Conservation (phyloP, 805 yeast genomes). For the Candida manassasensis region DNA sequence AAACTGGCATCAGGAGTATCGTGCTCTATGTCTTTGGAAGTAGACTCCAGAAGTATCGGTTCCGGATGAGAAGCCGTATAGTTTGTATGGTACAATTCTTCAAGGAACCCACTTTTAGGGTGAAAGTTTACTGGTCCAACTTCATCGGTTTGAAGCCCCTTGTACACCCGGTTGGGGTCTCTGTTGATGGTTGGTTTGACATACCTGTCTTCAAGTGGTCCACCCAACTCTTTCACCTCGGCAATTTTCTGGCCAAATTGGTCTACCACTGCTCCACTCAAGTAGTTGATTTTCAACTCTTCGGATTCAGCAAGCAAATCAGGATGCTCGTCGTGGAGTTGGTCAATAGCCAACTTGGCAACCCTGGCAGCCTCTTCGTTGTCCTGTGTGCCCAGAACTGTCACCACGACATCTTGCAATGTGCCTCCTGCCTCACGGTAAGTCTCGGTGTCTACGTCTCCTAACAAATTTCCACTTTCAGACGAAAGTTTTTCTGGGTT, state of each 20-base stretch:
- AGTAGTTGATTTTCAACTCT: constrained; percentile 26
- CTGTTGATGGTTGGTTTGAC: neutral
- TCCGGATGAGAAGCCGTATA: too few species aligned
- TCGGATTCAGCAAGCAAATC: constrained; percentile 16
- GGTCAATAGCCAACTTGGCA: constrained; percentile 23
- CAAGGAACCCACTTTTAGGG: constrained; percentile 3
- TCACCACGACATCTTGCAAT: constrained; percentile 15
- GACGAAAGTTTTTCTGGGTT: too few species aligned
- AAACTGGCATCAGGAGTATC: too few species aligned
- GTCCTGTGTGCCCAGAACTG: constrained; percentile 25
- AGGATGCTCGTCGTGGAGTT: constrained; percentile 19
- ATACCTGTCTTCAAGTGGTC: constrained; percentile 3
- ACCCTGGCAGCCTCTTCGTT: constrained; percentile 21
- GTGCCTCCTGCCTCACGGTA: neutral
- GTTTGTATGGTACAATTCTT: too few species aligned
- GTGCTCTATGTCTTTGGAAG: too few species aligned
- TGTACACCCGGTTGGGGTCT: neutral
- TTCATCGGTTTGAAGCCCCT: neutral
- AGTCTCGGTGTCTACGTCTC: too few species aligned
- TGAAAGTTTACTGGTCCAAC: constrained; percentile 1
- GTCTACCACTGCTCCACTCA: constrained; percentile 25
- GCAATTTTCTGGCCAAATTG: constrained; percentile 18
- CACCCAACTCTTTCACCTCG: constrained; percentile 4
- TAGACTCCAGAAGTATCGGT: too few species aligned
- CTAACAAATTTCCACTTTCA: too few species aligned